phyloP scores from a whole-genome alignment of 768 basidiomycete species.

The Dacryopinax spathularia region DNA sequence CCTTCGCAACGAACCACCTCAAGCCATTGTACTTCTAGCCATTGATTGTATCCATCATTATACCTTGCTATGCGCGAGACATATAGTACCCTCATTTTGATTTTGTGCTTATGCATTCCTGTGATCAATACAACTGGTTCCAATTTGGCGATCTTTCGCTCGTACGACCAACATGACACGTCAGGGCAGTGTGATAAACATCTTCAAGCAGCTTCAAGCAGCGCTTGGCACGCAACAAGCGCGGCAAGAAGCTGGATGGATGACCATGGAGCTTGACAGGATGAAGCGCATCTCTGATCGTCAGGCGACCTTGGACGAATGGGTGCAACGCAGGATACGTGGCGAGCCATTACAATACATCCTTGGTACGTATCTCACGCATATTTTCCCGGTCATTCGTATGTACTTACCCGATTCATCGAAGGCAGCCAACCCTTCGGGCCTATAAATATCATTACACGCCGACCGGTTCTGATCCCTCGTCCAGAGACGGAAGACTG shows the following conservation, averaged over 20 bases:
- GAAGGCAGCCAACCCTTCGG: constrained; percentile 83
- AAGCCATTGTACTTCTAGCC: not conserved
- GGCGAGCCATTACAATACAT: constrained; percentile 88
- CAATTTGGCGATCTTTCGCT: constrained; percentile 6
- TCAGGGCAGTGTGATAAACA: constrained; percentile 9
- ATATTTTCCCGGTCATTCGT: not conserved
- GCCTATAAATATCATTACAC: constrained; percentile 53
- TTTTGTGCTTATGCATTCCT: not conserved
- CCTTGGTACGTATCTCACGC: constrained; percentile 40
- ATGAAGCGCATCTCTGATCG: too few species aligned
- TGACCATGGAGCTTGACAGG: constrained; percentile 4
- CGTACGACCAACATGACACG: constrained; percentile 8
- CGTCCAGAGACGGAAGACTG: constrained; percentile 89
- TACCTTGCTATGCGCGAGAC: not conserved
- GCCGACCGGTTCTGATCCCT: constrained; percentile 79
- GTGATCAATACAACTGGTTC: not conserved
- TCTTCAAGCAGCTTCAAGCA: constrained; percentile 13
- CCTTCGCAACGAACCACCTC: not conserved
- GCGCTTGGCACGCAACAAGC: not conserved
- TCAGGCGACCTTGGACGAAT: not conserved
- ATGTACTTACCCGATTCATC: not conserved
- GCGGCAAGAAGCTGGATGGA: not conserved
- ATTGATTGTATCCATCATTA: not conserved
- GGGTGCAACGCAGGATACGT: constrained; percentile 40
- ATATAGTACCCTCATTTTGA: not conserved